These are phyloP conservation scores for Pouteria glomerata DNA, from an alignment of 148 eudicot genomes.

Conservation along the genomic window DNA sequence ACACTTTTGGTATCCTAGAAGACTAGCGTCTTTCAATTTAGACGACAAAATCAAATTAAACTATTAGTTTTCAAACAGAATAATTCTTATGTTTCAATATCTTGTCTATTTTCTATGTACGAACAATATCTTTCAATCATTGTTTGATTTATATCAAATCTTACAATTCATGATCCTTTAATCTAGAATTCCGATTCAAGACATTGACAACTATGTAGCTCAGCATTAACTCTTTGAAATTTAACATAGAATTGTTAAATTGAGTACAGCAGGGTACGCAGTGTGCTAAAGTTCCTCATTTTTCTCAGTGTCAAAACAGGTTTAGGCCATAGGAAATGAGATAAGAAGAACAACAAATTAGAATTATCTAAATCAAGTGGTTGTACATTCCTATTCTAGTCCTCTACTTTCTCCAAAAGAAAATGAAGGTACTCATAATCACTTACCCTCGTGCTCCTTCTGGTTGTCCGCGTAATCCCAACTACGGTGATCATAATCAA, in stretches of 20 bases:
- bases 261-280: background rate
- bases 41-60: too few species aligned
- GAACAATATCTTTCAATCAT: too few species aligned
- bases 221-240: background rate
- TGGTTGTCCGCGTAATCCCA: constrained; percentile 22
- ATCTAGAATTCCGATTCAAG: too few species aligned
- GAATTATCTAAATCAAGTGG: background rate
- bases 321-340: background rate
- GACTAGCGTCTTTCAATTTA: too few species aligned
- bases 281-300: background rate
- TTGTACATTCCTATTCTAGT: background rate
- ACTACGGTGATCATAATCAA: constrained; percentile 33
- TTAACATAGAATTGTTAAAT: background rate
- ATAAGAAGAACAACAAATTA: background rate
- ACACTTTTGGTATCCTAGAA: too few species aligned
- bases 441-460: constrained; percentile 34
- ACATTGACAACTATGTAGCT: too few species aligned
- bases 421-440: background rate
- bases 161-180: too few species aligned
- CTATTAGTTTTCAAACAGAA: too few species aligned
- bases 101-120: too few species aligned
- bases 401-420: background rate
- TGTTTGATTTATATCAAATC: too few species aligned
- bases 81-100: too few species aligned
- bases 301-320: background rate